Evolutionary conservation across 306 rosid species (phyloP).

Genomic region (Fragaria vesca): DNA sequence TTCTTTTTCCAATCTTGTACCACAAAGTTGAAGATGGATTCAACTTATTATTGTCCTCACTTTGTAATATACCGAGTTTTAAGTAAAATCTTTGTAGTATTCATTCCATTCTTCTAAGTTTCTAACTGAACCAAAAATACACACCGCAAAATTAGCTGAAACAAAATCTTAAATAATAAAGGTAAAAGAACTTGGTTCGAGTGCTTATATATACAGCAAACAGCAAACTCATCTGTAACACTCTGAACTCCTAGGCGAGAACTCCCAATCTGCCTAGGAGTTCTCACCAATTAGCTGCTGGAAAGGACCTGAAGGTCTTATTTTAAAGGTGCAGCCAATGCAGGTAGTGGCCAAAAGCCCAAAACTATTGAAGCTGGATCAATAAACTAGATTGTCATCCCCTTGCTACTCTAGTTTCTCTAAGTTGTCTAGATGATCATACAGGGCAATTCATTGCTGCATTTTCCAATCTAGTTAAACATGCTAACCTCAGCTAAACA

Average conservation of each 20-base stretch:
- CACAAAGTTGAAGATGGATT: slow-evolving; percentile 1
- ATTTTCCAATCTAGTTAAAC: no score
- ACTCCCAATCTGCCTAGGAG: background rate
- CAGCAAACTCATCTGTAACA: background rate
- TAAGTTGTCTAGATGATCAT: no score
- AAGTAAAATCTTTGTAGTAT: background rate
- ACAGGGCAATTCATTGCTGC: no score
- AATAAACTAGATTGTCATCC: background rate
- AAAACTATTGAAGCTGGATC: background rate
- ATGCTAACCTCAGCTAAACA: no score
- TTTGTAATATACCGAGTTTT: background rate
- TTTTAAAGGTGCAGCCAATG: background rate
- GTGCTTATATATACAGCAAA: background rate
- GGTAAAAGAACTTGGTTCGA: background rate
- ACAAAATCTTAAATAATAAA: background rate
- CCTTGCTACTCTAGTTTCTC: no score
- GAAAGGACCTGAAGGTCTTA: background rate
- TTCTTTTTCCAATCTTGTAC: slow-evolving; percentile 13
- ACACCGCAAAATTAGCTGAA: background rate
- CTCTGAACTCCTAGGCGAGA: background rate
- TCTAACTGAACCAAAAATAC: background rate
- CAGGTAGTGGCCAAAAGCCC: background rate
- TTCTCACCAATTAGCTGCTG: background rate
- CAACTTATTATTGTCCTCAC: slow-evolving; percentile 1
- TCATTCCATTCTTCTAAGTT: background rate